Conservation (phyloP, 495 filamentous ascomycete genomes). For the Xylaria telfairii region DNA sequence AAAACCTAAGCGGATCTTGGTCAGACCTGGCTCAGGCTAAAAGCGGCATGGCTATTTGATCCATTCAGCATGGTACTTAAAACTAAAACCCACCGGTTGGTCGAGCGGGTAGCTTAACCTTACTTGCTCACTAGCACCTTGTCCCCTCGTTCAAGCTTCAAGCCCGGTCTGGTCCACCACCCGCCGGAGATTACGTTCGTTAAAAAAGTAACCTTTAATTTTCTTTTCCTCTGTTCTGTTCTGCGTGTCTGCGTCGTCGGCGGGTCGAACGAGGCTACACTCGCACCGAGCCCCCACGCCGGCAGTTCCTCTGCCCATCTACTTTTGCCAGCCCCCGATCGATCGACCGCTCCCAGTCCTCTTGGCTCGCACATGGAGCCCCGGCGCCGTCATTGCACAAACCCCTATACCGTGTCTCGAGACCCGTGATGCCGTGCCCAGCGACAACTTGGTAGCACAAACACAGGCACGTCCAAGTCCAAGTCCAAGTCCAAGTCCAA, state of each 20-base stretch:
- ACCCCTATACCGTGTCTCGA: constrained; percentile 14
- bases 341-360: constrained; percentile 14
- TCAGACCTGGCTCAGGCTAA: too few relatives aligned
- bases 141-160: constrained; percentile 1
- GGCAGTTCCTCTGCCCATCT: constrained; percentile 5
- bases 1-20: too few relatives aligned
- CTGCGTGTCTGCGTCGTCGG: background rate
- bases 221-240: constrained; percentile 10
- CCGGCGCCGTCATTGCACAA: constrained; percentile 21
- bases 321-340: background rate
- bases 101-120: constrained; percentile 15
- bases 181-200: constrained; percentile 29
- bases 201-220: constrained; percentile 6
- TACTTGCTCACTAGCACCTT: background rate
- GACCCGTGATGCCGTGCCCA: constrained; percentile 12
- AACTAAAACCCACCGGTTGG: too few relatives aligned
- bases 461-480: background rate
- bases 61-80: too few relatives aligned
- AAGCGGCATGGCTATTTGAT: too few relatives aligned
- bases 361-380: constrained; percentile 28
- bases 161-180: constrained; percentile 12
- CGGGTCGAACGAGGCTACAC: background rate
- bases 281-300: constrained; percentile 1
- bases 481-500: background rate
- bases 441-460: constrained; percentile 18